A percentile compares a stretch with the other conserved stretches of the same genome.
phyloP scores from a whole-genome alignment of 129 eudicot genomes.

The Artemisia argyi region DNA sequence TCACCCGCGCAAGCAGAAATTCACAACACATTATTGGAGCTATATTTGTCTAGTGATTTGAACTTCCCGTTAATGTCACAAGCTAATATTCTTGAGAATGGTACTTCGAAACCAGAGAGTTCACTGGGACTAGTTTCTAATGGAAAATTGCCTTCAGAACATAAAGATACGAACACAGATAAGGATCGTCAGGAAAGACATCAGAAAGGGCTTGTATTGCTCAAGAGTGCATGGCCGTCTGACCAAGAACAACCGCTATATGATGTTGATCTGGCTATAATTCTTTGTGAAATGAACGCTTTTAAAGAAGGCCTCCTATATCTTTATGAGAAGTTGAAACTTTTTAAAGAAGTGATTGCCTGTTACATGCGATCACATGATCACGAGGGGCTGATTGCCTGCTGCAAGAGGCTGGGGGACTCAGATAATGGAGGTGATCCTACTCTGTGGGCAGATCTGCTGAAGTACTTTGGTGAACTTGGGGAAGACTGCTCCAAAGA shows the following conservation, averaged over 20 bases:
- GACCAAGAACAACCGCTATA: slow-evolving; percentile 89
- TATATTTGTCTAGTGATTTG: slow-evolving; percentile 75
- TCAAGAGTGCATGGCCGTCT: slow-evolving; percentile 82
- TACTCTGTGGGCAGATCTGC: slow-evolving; percentile 84
- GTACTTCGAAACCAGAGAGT: slow-evolving; percentile 30
- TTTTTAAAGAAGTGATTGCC: slow-evolving; percentile 92
- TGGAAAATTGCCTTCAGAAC: slow-evolving; percentile 46
- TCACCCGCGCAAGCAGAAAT: slow-evolving; percentile 98
- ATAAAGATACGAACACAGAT: slow-evolving; percentile 34
- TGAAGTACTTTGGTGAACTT: slow-evolving; percentile 97
- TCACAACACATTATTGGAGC: slow-evolving; percentile 88
- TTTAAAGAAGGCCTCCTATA: slow-evolving; percentile 80
- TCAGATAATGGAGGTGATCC: slow-evolving; percentile 88
- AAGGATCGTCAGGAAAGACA: slow-evolving; percentile 62
- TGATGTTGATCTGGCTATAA: slow-evolving; percentile 88
- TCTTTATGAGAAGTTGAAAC: slow-evolving; percentile 95
- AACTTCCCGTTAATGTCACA: slow-evolving; percentile 70
- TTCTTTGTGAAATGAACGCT: slow-evolving; percentile 85
- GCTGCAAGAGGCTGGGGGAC: slow-evolving; percentile 98
- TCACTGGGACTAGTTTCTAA: slow-evolving; percentile 21
- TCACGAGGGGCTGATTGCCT: slow-evolving; percentile 91
- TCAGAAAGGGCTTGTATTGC: slow-evolving; percentile 78
- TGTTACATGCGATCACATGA: slow-evolving; percentile 98
- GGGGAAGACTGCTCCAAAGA: slow-evolving; percentile 98
- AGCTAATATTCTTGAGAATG: slow-evolving; percentile 37